Base-by-base conservation (phyloP, 805 yeast genomes). In the Metschnikowia koreensis region DNA sequence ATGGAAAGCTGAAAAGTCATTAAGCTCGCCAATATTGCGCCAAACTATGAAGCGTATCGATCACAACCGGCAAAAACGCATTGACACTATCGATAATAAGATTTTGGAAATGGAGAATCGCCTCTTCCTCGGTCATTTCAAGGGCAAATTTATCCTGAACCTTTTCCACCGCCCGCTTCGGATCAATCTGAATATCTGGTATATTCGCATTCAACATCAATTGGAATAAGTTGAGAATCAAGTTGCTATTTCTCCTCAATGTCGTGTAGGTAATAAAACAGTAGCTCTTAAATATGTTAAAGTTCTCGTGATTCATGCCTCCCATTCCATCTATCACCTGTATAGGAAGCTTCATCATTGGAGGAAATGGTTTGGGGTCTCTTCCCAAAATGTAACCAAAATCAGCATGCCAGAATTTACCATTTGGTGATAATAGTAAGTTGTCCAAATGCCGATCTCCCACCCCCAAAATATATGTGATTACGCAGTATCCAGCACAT, bases 271-370 rank as follows among this genome's bases (percentile, higher is more conserved):
- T 89, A 16, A 94, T 93, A 71, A 92, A 94, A 64, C 99, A 94
- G 69, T 92, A 92, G 66, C 89, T 89, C 62, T 96, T 81, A 71
- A 94, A 94, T 56, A 87, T 82, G 56, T 84, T 83, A 67, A 89
- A 94, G 66, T 93, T 92, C 41, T 86, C 87, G 46, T 93, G 90
- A 55, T 81, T 79, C 46, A 89, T 80, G 1, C 98, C 99, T 1
- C 99, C 99, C 90, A 94, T 94, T 0, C 97, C 98, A 58, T 94
- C 99, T 40, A 94, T 88, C 15, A 94, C 87, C 68, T 94, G 99
- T 40, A 94, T 94, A 0, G 99, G 99, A 38, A 94, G 73, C 64
- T 94, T 94, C 97, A 94, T 94, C 71, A 93, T 77, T 1, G 99
- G 99, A 12, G 99, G 98, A 70, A 94, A 94, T 12, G 98, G 98